Conservation (phyloP, 176 grass and related monocot genomes). For the Juncus inflexus region DNA sequence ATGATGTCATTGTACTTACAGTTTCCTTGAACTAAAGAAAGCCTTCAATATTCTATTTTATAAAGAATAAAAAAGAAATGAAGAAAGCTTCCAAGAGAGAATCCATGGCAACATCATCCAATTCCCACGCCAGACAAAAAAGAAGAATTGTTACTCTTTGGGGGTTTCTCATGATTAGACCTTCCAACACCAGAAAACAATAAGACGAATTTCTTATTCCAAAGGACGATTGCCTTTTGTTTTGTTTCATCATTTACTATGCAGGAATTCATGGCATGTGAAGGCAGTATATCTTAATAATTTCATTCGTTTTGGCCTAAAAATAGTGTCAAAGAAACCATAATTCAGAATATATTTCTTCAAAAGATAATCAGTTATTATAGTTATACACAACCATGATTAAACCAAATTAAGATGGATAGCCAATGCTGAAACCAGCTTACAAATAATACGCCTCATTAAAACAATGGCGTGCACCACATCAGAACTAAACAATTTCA, state of each 20-base stretch:
- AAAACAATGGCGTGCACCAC: constrained; percentile 4
- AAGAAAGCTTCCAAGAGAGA: constrained; percentile 14
- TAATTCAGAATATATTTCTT: too few relatives aligned
- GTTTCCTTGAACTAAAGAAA: constrained; percentile 29
- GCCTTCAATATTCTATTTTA: constrained; percentile 20
- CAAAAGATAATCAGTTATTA: too few relatives aligned
- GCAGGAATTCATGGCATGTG: neutral
- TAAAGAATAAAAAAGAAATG: constrained; percentile 19
- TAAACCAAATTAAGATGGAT: constrained; percentile 14
- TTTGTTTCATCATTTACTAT: constrained; percentile 7
- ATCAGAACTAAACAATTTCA: constrained; percentile 1
- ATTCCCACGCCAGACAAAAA: constrained; percentile 26
- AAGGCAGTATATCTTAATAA: neutral
- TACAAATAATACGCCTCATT: constrained; percentile 20
- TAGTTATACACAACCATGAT: constrained; percentile 13
- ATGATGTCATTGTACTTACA: constrained; percentile 20
- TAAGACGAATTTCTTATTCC: neutral
- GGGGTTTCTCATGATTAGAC: neutral
- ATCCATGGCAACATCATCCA: constrained; percentile 23
- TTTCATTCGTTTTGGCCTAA: neutral
- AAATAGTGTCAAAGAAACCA: too few relatives aligned
- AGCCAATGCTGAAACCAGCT: constrained; percentile 24
- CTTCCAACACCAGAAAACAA: constrained; percentile 16
- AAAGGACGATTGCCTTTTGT: neutral
- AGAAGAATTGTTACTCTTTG: constrained; percentile 14